Base-by-base conservation (phyloP, 768 basidiomycete species). In the Psilocybe sp. region DNA sequence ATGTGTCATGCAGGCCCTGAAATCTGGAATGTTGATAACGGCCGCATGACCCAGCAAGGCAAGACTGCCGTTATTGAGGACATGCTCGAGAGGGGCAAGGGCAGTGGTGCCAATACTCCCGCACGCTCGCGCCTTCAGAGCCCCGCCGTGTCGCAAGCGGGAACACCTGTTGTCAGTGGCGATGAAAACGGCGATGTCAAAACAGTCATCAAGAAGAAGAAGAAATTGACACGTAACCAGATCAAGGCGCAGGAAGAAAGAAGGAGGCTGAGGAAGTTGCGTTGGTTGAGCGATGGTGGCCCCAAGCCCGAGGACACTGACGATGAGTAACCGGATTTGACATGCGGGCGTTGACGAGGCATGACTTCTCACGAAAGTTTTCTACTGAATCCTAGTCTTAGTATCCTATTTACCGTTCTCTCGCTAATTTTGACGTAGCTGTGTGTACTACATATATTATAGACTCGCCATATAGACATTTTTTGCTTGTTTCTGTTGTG, bases 1-100 rank as follows among this genome's bases (percentile, higher is more conserved):
- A 41, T 28, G 46, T 47, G 38, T 49, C 44, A 7, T 40, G 44
- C 49, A 89, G 89, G 89, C 62, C 85, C 89, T 40, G 94, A 98
- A 70, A 94, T 95, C 56, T 98, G 96, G 95, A 80, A 95, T 62
- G 83, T 98, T 60, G 92, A 95, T 44, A 83, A 68, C 44, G 95
- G 95, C 10, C 80, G 80, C 23, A 77, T 98, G 71, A 85, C 85
- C 32, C 89, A 89, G 57, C 85, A 92, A 74, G 95, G 95, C 61
- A 98, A 97, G 69, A 73, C 78, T 3, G 84, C 90, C 12, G 75
- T 93, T 40, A 76, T 93, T 39, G 95, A 98, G 60, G 93, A 95
- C 80, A 2, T 87, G 95, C 63, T 76, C 80, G 47, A 82, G 66
- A 80, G 84, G 14, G 79, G 82, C 4, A 86, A 76, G 66, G 85